These are phyloP conservation scores for Hortiboletus flavorubellus DNA, from an alignment of 768 basidiomycete genomes.

Conservation along the genomic window DNA sequence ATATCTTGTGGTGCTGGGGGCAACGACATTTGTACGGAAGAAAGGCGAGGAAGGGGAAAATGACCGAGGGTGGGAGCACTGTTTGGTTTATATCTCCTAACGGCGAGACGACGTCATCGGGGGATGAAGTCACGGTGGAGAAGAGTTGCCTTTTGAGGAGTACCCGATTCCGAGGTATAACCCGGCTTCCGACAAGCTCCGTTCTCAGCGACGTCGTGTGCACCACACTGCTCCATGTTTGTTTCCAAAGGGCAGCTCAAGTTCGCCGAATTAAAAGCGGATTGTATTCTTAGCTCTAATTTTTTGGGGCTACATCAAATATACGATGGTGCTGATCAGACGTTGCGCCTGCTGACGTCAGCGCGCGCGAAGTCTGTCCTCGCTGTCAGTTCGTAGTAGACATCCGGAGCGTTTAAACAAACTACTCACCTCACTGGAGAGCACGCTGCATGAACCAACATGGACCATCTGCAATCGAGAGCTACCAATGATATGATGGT, in stretches of 20 bases:
- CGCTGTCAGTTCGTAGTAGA: background rate
- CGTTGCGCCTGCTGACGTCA: too few relatives aligned
- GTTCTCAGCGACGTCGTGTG: background rate
- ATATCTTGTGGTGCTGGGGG: conserved; percentile 62
- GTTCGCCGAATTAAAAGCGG: background rate
- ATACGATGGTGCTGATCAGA: too few relatives aligned
- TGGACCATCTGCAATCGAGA: too few relatives aligned
- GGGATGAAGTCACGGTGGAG: background rate
- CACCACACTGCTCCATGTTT: background rate
- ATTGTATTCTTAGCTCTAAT: too few relatives aligned
- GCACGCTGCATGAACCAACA: too few relatives aligned
- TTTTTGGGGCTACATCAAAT: too few relatives aligned
- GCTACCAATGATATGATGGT: too few relatives aligned
- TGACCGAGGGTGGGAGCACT: background rate
- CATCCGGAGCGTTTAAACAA: background rate
- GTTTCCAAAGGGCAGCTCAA: background rate
- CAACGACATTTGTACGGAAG: conserved; percentile 52
- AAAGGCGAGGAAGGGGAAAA: background rate
- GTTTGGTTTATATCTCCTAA: conserved; percentile 13
- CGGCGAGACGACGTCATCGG: conserved; percentile 14
- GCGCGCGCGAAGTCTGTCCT: too few relatives aligned
- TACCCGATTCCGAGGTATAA: background rate
- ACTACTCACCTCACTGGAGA: background rate
- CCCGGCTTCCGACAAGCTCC: background rate
- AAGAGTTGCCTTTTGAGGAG: conserved; percentile 7